These are phyloP conservation scores for Eutypella sp. DNA, from an alignment of 2,329 filamentous ascomycete genomes.

Conservation along the genomic window DNA sequence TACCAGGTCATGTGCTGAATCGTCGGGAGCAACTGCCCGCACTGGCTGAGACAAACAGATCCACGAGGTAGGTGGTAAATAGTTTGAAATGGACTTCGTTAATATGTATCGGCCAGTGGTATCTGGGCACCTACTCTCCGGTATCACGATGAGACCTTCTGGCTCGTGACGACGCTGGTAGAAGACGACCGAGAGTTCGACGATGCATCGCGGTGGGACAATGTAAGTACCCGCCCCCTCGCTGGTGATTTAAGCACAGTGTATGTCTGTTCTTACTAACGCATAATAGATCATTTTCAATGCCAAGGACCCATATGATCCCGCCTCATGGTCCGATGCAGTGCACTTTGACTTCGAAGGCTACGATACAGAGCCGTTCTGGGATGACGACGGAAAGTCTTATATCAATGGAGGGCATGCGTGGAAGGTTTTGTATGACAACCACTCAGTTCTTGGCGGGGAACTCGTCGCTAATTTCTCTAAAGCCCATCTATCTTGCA, in stretches of 20 bases:
- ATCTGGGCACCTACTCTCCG: conserved; percentile 45
- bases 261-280: neutral
- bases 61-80: conserved; percentile 15
- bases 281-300: conserved; percentile 37
- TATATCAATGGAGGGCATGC: conserved; percentile 43
- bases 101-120: conserved; percentile 22
- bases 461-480: conserved; percentile 2
- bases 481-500: conserved; percentile 34
- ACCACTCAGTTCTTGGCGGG: conserved; percentile 1
- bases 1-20: conserved; percentile 23
- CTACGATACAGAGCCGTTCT: conserved; percentile 52
- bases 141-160: conserved; percentile 38
- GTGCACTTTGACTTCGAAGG: conserved; percentile 44
- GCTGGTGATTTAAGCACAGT: neutral
- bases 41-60: conserved; percentile 24
- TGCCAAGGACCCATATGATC: conserved; percentile 36
- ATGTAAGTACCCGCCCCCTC: conserved; percentile 14
- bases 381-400: conserved; percentile 49
- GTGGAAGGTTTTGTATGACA: conserved; percentile 27
- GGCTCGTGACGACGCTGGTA: conserved; percentile 38
- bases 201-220: conserved; percentile 29
- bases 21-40: conserved; percentile 21
- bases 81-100: conserved; percentile 7
- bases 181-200: conserved; percentile 26
- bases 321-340: conserved; percentile 41